phyloP scores from a whole-genome alignment of 148 eudicot genomes.

The Salicornia ramosissima region DNA sequence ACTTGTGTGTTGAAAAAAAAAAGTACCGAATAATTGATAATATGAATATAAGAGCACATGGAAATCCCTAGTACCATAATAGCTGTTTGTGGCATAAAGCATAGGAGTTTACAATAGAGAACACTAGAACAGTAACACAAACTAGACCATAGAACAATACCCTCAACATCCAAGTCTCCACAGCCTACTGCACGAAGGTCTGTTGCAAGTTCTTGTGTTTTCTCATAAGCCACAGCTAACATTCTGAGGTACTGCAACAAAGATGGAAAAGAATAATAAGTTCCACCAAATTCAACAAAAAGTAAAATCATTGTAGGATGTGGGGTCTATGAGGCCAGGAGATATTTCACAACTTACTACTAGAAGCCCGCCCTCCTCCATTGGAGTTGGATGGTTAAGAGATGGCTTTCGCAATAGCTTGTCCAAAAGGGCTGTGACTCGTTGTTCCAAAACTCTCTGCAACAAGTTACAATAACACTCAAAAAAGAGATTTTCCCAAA shows the following conservation, averaged over 20 bases:
- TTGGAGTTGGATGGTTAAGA: slow-evolving; percentile 75
- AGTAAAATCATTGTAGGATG: neutral
- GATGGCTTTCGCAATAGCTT: slow-evolving; percentile 85
- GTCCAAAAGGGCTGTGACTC: slow-evolving; percentile 90
- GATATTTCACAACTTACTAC: slow-evolving; percentile 52
- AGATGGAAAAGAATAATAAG: slow-evolving; percentile 16
- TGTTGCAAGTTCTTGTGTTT: slow-evolving; percentile 92
- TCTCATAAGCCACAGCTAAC: slow-evolving; percentile 98
- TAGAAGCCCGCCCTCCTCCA: slow-evolving; percentile 87
- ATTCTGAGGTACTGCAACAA: slow-evolving; percentile 85
- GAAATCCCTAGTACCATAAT: neutral
- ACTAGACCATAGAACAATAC: slow-evolving; percentile 33
- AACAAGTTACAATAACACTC: slow-evolving; percentile 22
- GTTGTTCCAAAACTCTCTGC: slow-evolving; percentile 96
- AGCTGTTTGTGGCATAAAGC: neutral
- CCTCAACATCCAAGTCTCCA: slow-evolving; percentile 99
- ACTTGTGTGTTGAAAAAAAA: neutral
- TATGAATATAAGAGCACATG: neutral
- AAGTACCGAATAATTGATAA: neutral
- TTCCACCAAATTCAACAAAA: neutral
- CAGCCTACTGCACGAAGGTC: slow-evolving; percentile 91
- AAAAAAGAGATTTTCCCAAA: slow-evolving; percentile 9
- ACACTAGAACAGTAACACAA: neutral
- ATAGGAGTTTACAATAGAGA: neutral
- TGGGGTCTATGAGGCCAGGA: slow-evolving; percentile 6